Base-by-base conservation (phyloP, 2,329 filamentous ascomycete species). In the Westerdykella sp. region DNA sequence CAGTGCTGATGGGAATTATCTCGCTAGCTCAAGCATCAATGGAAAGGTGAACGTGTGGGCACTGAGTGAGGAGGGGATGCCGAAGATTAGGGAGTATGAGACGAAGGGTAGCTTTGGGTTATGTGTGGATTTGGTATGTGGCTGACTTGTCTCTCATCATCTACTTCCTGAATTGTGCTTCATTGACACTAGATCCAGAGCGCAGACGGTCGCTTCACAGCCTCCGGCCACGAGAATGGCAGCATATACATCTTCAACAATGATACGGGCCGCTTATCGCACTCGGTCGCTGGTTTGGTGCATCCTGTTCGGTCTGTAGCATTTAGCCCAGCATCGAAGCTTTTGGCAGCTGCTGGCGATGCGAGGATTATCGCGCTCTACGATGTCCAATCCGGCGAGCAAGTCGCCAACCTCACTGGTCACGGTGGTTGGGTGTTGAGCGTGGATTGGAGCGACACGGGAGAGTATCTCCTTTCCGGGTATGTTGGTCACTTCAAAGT, bases 221-320 rank as follows among this genome's bases (percentile, higher is more conserved):
- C 90, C 4, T 94, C 85, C 41, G 93, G 93, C 0, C 91, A 98
- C 68, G 86, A 95, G 65, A 95, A 86, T 58, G 93, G 93, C 13
- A 83, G 82, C 11, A 79, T 97, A 49, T 96, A 96, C 69, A 81
- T 98, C 48, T 98, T 97, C 75, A 90, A 89, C 72, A 97, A 95
- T 59, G 84, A 89, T 54, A 88, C 85, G 0, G 87, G 87, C 3
- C 80, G 87, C 42, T 80, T 98, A 55, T 75, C 87, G 11, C 91
- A 95, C 67, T 93, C 88, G 6, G 73, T 98, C 18, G 83, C 87
- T 42, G 89, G 90, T 5, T 78, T 97, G 23, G 82, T 90, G 39
- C 91, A 91, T 55, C 86, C 91, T 1, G 84, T 97, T 18, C 84
- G 93, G 45, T 76, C 85, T 9, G 80, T 97, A 10, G 79, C 86